Conservation (phyloP, 208 protist species). For the Wallacemonas collosoma region DNA sequence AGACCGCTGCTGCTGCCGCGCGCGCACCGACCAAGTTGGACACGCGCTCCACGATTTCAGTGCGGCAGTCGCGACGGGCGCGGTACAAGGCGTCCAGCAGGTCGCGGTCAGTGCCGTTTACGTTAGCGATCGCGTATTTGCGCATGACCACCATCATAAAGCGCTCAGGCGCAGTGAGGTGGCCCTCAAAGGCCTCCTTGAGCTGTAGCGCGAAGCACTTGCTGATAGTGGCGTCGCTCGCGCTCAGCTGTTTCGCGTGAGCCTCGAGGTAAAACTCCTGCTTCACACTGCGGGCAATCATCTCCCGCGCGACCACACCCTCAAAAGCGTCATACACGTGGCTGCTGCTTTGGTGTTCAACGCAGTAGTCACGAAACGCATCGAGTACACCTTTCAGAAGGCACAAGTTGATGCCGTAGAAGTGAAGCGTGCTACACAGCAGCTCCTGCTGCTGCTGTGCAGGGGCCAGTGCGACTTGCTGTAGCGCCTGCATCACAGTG, state of each 20-base stretch:
- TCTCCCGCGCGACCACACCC: conserved; percentile 34
- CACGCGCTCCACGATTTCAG: conserved; percentile 35
- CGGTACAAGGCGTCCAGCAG: conserved; percentile 24
- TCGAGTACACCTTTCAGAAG: conserved; percentile 40
- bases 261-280: conserved; percentile 51
- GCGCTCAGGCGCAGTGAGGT: conserved; percentile 4
- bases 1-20: neutral
- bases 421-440: conserved; percentile 43
- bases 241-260: conserved; percentile 31
- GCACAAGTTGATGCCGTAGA: conserved; percentile 52
- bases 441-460: conserved; percentile 22
- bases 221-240: conserved; percentile 29
- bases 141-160: conserved; percentile 37
- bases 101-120: conserved; percentile 25
- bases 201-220: conserved; percentile 33
- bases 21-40: conserved; percentile 34
- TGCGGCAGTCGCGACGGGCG: conserved; percentile 15
- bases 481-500: conserved; percentile 23
- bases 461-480: conserved; percentile 8
- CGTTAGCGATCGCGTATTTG: conserved; percentile 43
- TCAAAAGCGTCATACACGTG: conserved; percentile 24
- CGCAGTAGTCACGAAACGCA: conserved; percentile 15
- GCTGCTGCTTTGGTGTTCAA: neutral
- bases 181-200: conserved; percentile 26
- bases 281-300: conserved; percentile 52